phyloP scores from a whole-genome alignment of 2,329 filamentous ascomycete species.

The Neonectria ditissima region DNA sequence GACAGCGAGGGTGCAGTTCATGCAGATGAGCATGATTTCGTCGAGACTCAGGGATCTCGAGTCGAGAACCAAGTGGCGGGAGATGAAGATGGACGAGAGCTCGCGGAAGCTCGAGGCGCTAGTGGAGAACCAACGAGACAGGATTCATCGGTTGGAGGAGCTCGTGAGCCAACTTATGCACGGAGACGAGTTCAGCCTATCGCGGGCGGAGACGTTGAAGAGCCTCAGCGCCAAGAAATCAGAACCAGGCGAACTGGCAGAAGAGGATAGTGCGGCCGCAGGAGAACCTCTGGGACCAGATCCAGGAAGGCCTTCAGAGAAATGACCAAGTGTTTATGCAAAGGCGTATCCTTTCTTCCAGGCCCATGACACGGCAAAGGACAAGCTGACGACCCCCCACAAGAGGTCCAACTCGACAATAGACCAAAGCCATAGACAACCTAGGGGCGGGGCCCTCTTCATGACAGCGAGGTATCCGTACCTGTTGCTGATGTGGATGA shows the following conservation, averaged over 20 bases:
- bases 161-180: constrained; percentile 32
- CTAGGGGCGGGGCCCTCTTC: constrained; percentile 90
- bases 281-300: constrained; percentile 12
- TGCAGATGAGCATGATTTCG: constrained; percentile 62
- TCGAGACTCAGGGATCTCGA: constrained; percentile 55
- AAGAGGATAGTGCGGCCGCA: constrained; percentile 24
- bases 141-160: constrained; percentile 38
- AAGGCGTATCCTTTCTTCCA: constrained; percentile 64
- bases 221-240: constrained; percentile 25
- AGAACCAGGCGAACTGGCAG: constrained; percentile 18
- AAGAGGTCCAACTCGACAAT: constrained; percentile 85
- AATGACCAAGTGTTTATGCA: constrained; percentile 28
- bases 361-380: constrained; percentile 58
- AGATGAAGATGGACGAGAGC: constrained; percentile 46
- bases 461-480: constrained; percentile 88
- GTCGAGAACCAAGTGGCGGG: constrained; percentile 46
- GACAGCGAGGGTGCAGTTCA: constrained; percentile 59
- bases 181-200: constrained; percentile 27
- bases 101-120: constrained; percentile 40
- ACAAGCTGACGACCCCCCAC: constrained; percentile 70
- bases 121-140: constrained; percentile 42
- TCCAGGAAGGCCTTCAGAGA: background rate
- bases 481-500: constrained; percentile 84
- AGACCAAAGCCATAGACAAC: constrained; percentile 92
- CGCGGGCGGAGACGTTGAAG: constrained; percentile 28